phyloP scores from a whole-genome alignment of 768 basidiomycete species.

The Trametes maxima region DNA sequence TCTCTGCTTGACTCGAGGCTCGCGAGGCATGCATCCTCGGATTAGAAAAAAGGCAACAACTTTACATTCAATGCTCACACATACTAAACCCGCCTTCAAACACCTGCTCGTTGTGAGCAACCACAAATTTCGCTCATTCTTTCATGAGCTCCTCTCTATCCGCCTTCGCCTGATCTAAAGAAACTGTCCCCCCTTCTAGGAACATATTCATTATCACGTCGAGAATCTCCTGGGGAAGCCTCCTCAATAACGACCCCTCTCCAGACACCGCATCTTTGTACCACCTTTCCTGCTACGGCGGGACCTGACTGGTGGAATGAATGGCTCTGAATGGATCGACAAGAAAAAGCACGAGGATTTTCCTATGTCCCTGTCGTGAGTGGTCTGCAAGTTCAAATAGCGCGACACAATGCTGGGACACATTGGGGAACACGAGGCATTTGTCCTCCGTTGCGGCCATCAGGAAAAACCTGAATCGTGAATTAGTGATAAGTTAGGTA shows the following conservation, averaged over 20 bases:
- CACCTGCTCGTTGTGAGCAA: slow-evolving; percentile 5
- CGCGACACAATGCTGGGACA: slow-evolving; percentile 40
- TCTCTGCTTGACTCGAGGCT: too few relatives aligned
- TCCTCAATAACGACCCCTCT: not conserved
- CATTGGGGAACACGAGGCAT: slow-evolving; percentile 40
- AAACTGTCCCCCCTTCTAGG: slow-evolving; percentile 8
- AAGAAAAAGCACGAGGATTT: slow-evolving; percentile 42
- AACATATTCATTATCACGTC: slow-evolving; percentile 21
- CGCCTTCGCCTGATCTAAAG: slow-evolving; percentile 16
- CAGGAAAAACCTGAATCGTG: slow-evolving; percentile 2
- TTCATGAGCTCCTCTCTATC: slow-evolving; percentile 26
- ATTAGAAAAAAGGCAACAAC: too few relatives aligned
- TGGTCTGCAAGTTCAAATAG: slow-evolving; percentile 38
- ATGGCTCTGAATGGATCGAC: slow-evolving; percentile 38
- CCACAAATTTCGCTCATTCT: slow-evolving; percentile 23
- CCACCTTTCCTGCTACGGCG: slow-evolving; percentile 37
- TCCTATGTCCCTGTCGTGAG: slow-evolving; percentile 40
- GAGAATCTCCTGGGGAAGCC: slow-evolving; percentile 25
- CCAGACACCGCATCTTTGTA: slow-evolving; percentile 3
- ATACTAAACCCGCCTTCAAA: slow-evolving; percentile 22
- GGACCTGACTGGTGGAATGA: slow-evolving; percentile 34
- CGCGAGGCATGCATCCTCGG: too few relatives aligned
- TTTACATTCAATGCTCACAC: slow-evolving; percentile 16
- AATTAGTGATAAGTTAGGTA: not conserved
- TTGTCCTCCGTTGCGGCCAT: slow-evolving; percentile 30